Evolutionary conservation across 306 rosid genomes (phyloP).

Genomic region (Senna tora): DNA sequence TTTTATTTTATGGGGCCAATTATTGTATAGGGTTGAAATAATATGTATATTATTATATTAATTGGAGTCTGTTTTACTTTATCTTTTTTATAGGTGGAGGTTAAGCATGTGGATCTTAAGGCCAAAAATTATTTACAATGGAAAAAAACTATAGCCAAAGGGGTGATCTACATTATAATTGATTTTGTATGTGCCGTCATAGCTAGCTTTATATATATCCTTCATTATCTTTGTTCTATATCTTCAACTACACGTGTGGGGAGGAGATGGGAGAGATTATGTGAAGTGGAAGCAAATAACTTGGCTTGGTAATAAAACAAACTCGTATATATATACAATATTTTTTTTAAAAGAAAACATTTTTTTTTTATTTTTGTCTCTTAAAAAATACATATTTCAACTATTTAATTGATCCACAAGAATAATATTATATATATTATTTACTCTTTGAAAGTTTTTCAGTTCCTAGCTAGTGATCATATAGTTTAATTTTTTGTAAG

Average conservation of each 20-base stretch:
- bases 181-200: slow-evolving; percentile 27
- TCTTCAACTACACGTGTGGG: slow-evolving; percentile 63
- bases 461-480: too few species aligned
- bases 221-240: slow-evolving; percentile 34
- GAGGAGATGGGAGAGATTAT: slow-evolving; percentile 52
- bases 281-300: slow-evolving; percentile 85
- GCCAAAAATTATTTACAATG: slow-evolving; percentile 7
- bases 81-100: slow-evolving; percentile 17
- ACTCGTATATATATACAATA: slow-evolving; percentile 18
- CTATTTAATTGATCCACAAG: too few species aligned
- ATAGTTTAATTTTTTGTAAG: too few species aligned
- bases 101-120: slow-evolving; percentile 43
- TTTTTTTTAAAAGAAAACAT: neutral
- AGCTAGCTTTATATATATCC: slow-evolving; percentile 12
- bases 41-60: neutral
- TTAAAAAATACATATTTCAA: too few species aligned
- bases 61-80: slow-evolving; percentile 35
- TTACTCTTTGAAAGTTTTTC: too few species aligned
- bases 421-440: too few species aligned
- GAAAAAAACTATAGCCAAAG: neutral
- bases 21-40: neutral
- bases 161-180: slow-evolving; percentile 22
- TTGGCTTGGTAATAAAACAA: slow-evolving; percentile 68
- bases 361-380: too few species aligned
- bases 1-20: too few species aligned